phyloP scores from a whole-genome alignment of 768 basidiomycete genomes.

The Pleurotus eryngii region DNA sequence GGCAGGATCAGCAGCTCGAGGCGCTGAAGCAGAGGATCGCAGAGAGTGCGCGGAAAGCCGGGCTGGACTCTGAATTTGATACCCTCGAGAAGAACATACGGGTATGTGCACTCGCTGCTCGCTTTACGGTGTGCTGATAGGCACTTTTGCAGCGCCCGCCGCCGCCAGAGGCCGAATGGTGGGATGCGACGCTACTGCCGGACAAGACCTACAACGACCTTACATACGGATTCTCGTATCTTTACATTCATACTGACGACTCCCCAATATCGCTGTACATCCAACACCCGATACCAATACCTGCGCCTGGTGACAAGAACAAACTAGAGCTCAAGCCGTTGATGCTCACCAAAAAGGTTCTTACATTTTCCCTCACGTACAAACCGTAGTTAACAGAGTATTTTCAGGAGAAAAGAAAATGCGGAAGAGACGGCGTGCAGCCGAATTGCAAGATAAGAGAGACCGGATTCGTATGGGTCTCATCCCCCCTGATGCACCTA shows the following conservation, averaged over 20 bases:
- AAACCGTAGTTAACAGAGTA: conserved; percentile 13
- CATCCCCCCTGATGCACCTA: conserved; percentile 90
- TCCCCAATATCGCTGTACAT: conserved; percentile 88
- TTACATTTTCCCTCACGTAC: neutral
- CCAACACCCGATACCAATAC: conserved; percentile 96
- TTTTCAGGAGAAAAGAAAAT: conserved; percentile 89
- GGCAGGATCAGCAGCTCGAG: conserved; percentile 80
- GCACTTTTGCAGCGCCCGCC: conserved; percentile 56
- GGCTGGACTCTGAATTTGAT: conserved; percentile 89
- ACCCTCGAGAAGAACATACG: conserved; percentile 81
- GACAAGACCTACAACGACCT: conserved; percentile 80
- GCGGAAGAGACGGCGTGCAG: conserved; percentile 83
- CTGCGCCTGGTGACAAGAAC: conserved; percentile 84
- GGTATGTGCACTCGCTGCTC: conserved; percentile 39
- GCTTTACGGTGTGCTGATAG: neutral
- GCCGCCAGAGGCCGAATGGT: conserved; percentile 95
- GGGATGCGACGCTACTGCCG: conserved; percentile 87
- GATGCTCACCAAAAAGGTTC: conserved; percentile 88
- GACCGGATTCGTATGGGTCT: conserved; percentile 96
- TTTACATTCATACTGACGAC: conserved; percentile 62
- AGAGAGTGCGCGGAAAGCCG: conserved; percentile 89
- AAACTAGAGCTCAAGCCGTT: conserved; percentile 76
- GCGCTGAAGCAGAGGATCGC: conserved; percentile 91
- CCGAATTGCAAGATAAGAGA: conserved; percentile 89
- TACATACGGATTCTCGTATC: conserved; percentile 45